These are phyloP conservation scores for Spathaspora gorwiae DNA, from an alignment of 805 yeast genomes.

Conservation along the genomic window DNA sequence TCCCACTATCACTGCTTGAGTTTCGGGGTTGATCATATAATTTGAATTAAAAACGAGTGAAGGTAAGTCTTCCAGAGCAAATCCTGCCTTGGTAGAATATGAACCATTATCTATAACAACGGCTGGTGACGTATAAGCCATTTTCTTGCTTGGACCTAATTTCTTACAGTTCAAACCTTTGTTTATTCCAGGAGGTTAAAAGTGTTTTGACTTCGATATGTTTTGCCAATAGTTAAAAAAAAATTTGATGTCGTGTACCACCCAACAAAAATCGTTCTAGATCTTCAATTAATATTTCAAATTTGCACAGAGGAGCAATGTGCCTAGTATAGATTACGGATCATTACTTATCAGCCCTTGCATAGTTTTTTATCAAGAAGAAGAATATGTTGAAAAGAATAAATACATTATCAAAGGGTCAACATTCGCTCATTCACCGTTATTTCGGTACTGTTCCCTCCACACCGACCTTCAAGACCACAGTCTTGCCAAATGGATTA, in stretches of 20 bases:
- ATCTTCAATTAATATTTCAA: no score
- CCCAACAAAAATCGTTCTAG: no score
- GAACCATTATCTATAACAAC: conserved; percentile 71
- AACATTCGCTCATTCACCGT: not conserved
- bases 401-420: not conserved
- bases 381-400: not conserved
- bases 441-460: conserved; percentile 5
- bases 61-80: conserved; percentile 63
- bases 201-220: no score
- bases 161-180: no score
- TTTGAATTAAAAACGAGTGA: conserved; percentile 52
- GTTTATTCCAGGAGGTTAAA: no score
- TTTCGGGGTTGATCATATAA: conserved; percentile 39
- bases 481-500: conserved; percentile 82
- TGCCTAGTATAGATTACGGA: no score
- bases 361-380: not conserved
- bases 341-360: no score
- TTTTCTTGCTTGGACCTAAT: not conserved
- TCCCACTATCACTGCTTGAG: conserved; percentile 34
- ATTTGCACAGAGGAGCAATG: no score
- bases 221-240: no score
- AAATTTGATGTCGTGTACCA: no score
- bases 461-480: conserved; percentile 43
- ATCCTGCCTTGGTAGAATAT: conserved; percentile 62
- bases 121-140: conserved; percentile 41